Percentiles rank a stretch among this genome's conserved stretches.
Conservation (phyloP, 371 early-diverging fungal genomes). For the Parasitella parasitica region DNA sequence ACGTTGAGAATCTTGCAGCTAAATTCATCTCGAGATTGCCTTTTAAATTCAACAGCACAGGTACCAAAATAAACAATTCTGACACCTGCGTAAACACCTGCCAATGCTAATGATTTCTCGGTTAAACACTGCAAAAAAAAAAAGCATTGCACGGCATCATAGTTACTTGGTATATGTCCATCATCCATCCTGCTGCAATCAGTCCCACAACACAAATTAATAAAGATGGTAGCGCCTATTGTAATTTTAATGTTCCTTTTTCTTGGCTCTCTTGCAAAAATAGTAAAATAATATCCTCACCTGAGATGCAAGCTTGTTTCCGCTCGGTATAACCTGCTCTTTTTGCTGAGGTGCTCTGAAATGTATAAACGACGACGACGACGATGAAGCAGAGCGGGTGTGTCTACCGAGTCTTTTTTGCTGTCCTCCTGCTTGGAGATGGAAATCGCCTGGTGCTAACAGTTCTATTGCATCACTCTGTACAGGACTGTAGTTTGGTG, state of each 20-base stretch:
- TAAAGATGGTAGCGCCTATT: slow-evolving; percentile 75
- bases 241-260: not conserved
- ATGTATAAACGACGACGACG: slow-evolving; percentile 44
- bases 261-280: not conserved
- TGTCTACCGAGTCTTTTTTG: slow-evolving; percentile 14
- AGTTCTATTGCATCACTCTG: slow-evolving; percentile 21
- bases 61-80: slow-evolving; percentile 83
- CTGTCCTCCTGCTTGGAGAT: slow-evolving; percentile 2
- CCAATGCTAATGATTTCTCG: slow-evolving; percentile 57
- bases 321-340: slow-evolving; percentile 8
- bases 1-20: slow-evolving; percentile 81
- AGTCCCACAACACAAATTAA: slow-evolving; percentile 73
- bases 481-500: slow-evolving; percentile 17
- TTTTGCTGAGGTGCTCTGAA: slow-evolving; percentile 29
- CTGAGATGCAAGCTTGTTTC: slow-evolving; percentile 27
- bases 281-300: slow-evolving; percentile 14
- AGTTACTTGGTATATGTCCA: slow-evolving; percentile 70
- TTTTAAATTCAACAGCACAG: slow-evolving; percentile 83
- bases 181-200: slow-evolving; percentile 73
- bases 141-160: no score
- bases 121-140: not conserved
- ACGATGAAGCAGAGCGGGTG: slow-evolving; percentile 23
- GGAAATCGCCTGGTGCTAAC: slow-evolving; percentile 8
- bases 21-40: slow-evolving; percentile 91
- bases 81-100: slow-evolving; percentile 67